Conservation (phyloP, 2,329 filamentous ascomycete species). For the Sporothrix variecibatus region DNA sequence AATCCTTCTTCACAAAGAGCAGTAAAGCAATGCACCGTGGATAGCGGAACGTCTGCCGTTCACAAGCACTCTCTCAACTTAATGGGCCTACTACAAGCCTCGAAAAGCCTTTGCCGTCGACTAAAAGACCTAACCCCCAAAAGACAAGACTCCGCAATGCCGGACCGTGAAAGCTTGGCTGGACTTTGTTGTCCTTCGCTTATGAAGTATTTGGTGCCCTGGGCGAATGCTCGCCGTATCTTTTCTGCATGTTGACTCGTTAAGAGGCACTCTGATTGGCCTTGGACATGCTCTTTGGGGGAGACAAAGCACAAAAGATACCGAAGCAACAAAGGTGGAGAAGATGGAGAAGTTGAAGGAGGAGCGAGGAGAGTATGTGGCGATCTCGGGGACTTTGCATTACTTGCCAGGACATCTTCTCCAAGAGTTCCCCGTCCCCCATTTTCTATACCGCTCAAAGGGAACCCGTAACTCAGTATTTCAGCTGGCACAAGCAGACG, state of each 20-base stretch:
- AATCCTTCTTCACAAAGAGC: neutral
- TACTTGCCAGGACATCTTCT: neutral
- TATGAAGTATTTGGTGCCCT: too few species aligned
- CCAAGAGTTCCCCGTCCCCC: neutral
- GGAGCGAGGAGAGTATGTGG: neutral
- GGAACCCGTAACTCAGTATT: neutral
- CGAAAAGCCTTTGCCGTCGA: neutral
- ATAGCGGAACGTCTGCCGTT: too few species aligned
- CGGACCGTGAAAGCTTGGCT: neutral
- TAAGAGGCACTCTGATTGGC: neutral
- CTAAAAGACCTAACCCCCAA: neutral
- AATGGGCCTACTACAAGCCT: neutral
- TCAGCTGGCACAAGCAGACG: neutral
- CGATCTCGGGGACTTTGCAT: neutral
- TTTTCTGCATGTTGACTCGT: conserved; percentile 2
- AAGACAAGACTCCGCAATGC: neutral
- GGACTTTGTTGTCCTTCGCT: neutral
- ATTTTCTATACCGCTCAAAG: neutral
- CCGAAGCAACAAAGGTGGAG: neutral
- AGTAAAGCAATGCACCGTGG: too few species aligned
- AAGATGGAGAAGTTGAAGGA: neutral
- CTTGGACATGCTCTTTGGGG: neutral
- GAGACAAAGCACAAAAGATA: neutral
- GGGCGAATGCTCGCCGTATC: neutral
- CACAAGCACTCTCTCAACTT: neutral